Base-by-base conservation (phyloP, 805 yeast genomes). In the Blastobotrys americana region DNA sequence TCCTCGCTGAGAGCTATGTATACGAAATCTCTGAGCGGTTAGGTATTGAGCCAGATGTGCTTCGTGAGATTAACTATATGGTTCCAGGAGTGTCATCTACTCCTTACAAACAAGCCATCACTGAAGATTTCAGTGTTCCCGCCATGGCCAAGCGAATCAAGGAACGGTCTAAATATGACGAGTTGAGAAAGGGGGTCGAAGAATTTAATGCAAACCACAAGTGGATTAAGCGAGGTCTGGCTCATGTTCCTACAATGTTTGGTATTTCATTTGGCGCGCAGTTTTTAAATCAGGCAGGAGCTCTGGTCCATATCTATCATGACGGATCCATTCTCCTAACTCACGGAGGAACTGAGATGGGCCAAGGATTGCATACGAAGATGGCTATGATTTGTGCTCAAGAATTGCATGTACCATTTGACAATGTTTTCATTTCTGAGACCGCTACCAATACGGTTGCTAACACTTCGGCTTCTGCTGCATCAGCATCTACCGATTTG, bases 301-400 rank as follows among this genome's bases (percentile, higher is more conserved):
- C 76, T 1, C 55, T 71, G 27, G 65, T 71, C 6, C 72, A 71
- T 45, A 69, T 71, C 23, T 71, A 71, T 47, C 61, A 60, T 35
- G 76, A 71, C 52, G 76, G 76, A 1, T 68, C 74, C n/a, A 63
- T 71, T 8, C 53, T 72, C 13, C 56, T 71, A 13, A 58, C 74
- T 13, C 73, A 70, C 39, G 76, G 76, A 39, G 76, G 76, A 44
- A 71, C 71, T 9, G 76, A 71, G 45, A 71, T 71, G 63, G 76
- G 76, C 15, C 76, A 71, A 53, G 76, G 76, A 16, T 53, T 71
- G 34, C 65, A 68, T 42, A 72, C 76, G 8, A 71, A 72, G 51
- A 71, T 72, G 76, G 63, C 66, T 5, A 71, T 70, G 74, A 57
- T 72, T 33, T 69, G 70, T 16, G 75, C 76, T 1, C 58, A 66